phyloP scores from a whole-genome alignment of 2,329 filamentous ascomycete species.

The Aspergillus uvarum region DNA sequence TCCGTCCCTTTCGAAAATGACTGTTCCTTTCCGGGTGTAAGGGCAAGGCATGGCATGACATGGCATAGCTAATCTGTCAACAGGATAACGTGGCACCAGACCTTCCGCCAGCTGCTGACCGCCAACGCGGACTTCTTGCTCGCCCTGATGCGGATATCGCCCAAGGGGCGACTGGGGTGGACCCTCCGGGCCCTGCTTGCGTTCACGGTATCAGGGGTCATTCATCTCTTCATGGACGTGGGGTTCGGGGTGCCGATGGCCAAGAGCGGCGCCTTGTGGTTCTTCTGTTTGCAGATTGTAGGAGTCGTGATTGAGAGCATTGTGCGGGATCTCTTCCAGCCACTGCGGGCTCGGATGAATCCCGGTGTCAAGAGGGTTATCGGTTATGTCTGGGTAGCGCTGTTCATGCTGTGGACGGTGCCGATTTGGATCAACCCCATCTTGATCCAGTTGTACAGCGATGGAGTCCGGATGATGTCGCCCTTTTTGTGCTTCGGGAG shows the following conservation, averaged over 20 bases:
- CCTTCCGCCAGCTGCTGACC: conserved; percentile 15
- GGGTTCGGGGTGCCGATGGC: conserved; percentile 16
- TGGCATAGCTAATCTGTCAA: background rate
- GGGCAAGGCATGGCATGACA: too few species aligned
- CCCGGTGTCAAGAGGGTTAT: background rate
- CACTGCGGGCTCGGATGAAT: background rate
- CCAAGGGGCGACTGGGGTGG: background rate
- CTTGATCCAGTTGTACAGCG: conserved; percentile 12
- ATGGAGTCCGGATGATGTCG: conserved; percentile 17
- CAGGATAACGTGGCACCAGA: conserved; percentile 24
- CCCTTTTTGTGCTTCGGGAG: conserved; percentile 16
- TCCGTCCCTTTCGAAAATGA: background rate
- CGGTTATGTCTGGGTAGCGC: conserved; percentile 20
- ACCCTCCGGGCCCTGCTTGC: conserved; percentile 14
- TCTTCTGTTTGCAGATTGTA: conserved; percentile 21
- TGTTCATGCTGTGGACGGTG: conserved; percentile 17
- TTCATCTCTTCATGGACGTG: conserved; percentile 21
- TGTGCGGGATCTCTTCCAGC: background rate
- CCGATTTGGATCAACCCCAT: conserved; percentile 24
- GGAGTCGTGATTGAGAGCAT: conserved; percentile 12
- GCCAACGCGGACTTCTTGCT: conserved; percentile 18
- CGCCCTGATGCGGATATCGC: conserved; percentile 8
- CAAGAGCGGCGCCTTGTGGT: conserved; percentile 17
- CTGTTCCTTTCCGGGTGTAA: too few species aligned
- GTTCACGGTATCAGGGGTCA: conserved; percentile 17